Base-by-base conservation (phyloP, 2,329 filamentous ascomycete species). In the Monilinia polystroma region DNA sequence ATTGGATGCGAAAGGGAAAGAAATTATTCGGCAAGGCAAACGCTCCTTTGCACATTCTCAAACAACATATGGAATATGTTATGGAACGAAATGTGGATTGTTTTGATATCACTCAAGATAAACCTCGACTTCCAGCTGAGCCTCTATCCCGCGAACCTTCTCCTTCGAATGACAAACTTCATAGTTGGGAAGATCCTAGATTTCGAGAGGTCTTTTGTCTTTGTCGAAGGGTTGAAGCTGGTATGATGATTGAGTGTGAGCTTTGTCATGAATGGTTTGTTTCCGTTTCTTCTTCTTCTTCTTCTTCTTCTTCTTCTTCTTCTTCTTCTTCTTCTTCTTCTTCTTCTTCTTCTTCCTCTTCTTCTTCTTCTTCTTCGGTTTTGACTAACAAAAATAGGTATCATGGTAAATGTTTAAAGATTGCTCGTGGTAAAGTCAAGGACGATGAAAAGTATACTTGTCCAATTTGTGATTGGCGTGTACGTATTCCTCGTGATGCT, bases 161-260 rank as follows among this genome's bases (percentile, higher is more conserved):
- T 41, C 88, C 89, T 4, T 68, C 80, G 10, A 80, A 82, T 2
- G 84, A 82, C 10, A 83, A 82, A 56, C 75, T 79, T 63, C 83
- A 77, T 68, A 84, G 79, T 72, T 89, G 80, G 84, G 82, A 89
- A 73, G 84, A 90, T 73, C 85, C 82, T 76, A 87, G 80, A 43
- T 84, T 84, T 66, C 79, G 86, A 47, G 93, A 98, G 76, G 94
- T 98, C 0, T 99, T 98, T 77, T 99, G 95, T 78, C 97, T 99
- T 72, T 99, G 95, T 79, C 88, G 95, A 68, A 92, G 89, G 70
- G 87, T 92, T 8, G 95, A 99, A 78, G 93, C 94, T 49, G 95
- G 95, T 63, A 96, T 98, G 90, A 99, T 99, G 95, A 98, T 99
- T 73, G 95, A 99, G 79, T 99, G 95, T 77, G 95, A 98, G 77